These are phyloP conservation scores for Starmerella stigmatis DNA, from an alignment of 805 yeast species.

Conservation along the genomic window DNA sequence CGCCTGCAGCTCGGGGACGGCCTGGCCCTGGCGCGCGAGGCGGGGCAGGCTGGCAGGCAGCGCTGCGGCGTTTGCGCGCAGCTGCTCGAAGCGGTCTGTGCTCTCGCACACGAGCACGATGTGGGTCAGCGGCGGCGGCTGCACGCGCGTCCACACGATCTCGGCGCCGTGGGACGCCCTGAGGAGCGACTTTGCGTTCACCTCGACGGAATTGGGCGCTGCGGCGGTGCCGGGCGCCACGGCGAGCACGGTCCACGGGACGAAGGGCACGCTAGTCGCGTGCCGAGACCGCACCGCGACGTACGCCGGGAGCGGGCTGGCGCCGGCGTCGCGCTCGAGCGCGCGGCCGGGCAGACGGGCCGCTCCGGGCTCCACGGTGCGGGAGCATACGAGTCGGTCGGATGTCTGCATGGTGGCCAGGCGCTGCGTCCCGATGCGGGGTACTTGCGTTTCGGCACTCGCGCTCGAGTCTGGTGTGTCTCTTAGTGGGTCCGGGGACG, in stretches of 20 bases:
- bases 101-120: constrained; percentile 37
- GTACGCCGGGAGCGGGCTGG: constrained; percentile 3
- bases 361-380: constrained; percentile 6
- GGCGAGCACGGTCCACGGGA: constrained; percentile 15
- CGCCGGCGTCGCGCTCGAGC: not conserved
- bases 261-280: constrained; percentile 11
- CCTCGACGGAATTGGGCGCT: not conserved
- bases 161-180: constrained; percentile 5
- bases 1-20: constrained; percentile 39
- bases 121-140: constrained; percentile 29
- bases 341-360: not conserved
- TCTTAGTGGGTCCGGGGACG: not conserved
- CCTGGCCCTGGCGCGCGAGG: constrained; percentile 37
- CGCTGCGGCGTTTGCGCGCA: not conserved
- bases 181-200: constrained; percentile 10
- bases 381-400: not conserved
- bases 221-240: not conserved
- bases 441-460: constrained; percentile 5
- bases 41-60: constrained; percentile 27
- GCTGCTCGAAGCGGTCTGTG: constrained; percentile 37
- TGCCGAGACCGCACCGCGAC: constrained; percentile 15
- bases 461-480: constrained; percentile 1
- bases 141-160: constrained; percentile 10
- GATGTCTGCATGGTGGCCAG: not conserved
- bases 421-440: not conserved